Evolutionary conservation across 805 yeast species (phyloP), one percentile per base, ranked within the genome.

Genomic region (Trichomonascus vanleenenianus): DNA sequence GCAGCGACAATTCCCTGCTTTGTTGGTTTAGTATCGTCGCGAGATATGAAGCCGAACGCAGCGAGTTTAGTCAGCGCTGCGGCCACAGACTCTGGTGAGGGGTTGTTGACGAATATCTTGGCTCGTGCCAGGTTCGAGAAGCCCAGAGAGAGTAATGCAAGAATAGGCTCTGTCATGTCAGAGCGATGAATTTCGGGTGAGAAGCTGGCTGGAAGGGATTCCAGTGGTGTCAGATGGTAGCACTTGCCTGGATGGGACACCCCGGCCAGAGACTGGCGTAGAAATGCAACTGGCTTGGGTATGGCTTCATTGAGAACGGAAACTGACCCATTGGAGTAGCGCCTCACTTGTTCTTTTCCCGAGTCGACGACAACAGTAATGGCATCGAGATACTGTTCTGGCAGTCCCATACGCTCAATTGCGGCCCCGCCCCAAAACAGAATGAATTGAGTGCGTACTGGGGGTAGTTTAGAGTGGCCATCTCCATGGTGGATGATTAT

Each of bases 141-240:
- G 1, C 76, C 75, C 39, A 87, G 63, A 1, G 85, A 78, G 57
- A 83, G 85, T 40, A 86, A 63, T 37, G 83, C 62, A 27, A 87
- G 58, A 52, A 85, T 67, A 3, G 85, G 80, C 52, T 80, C 80
- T 30, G 82, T 71, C 44, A 88, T 63, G 58, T 85, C 85, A 0
- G 88, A 78, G 56, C 95, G 66, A 57, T 83, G 91, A 44, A 87
- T 83, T 63, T 86, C 95, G 0, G 94, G 44, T 7, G 32, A 10
- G 20, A 94, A 0, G 87, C 81, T 0, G 75, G 72, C 91, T 76
- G 43, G 93, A 93, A 19, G 91, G 89, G 68, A 93, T 73, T 35
- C 88, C 88, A 16, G 85, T 74, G 53, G 95, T 66, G 63, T 85
- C 8, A 22, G 31, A 4, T 36, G 33, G 32, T 34, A 48, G 42